A percentile compares a stretch with the other conserved stretches of the same genome.
phyloP scores from a whole-genome alignment of 1,139 yeast species.

The Nematodospora anomalae region DNA sequence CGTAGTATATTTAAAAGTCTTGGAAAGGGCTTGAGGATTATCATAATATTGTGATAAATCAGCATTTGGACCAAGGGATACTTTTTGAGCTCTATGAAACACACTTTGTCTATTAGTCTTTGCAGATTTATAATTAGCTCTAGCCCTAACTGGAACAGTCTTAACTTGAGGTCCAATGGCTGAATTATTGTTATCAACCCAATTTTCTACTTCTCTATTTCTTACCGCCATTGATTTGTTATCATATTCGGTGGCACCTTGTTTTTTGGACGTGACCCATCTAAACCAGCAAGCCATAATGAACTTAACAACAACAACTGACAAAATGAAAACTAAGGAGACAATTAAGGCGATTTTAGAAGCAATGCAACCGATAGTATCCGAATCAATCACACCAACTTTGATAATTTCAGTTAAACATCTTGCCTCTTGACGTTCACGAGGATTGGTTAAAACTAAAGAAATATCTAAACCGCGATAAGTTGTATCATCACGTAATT shows the following conservation, averaged over 20 bases:
- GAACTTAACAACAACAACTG: conserved; percentile 76
- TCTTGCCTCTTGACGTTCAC: conserved; percentile 70
- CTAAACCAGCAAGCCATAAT: conserved; percentile 84
- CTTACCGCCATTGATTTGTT: conserved; percentile 46
- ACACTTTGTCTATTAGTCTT: conserved; percentile 48
- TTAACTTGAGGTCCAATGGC: conserved; percentile 55
- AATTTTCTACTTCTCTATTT: conserved; percentile 68
- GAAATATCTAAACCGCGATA: conserved; percentile 82
- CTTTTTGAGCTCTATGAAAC: conserved; percentile 37
- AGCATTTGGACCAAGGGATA: conserved; percentile 40
- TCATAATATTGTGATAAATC: conserved; percentile 44
- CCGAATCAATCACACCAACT: conserved; percentile 87
- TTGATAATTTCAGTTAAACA: conserved; percentile 86
- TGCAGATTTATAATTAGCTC: conserved; percentile 48
- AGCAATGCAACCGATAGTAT: conserved; percentile 94
- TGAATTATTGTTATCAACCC: conserved; percentile 59
- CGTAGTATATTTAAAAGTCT: conserved; percentile 51
- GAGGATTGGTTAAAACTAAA: conserved; percentile 64
- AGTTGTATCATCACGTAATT: conserved; percentile 52
- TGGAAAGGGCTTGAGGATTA: conserved; percentile 35
- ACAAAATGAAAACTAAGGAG: conserved; percentile 79
- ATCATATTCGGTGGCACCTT: conserved; percentile 72
- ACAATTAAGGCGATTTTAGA: conserved; percentile 77
- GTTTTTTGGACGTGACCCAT: conserved; percentile 75
- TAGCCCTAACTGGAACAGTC: conserved; percentile 51